Base-by-base conservation (phyloP, 164 flowering plant genomes). In the Vitis rupestris region DNA sequence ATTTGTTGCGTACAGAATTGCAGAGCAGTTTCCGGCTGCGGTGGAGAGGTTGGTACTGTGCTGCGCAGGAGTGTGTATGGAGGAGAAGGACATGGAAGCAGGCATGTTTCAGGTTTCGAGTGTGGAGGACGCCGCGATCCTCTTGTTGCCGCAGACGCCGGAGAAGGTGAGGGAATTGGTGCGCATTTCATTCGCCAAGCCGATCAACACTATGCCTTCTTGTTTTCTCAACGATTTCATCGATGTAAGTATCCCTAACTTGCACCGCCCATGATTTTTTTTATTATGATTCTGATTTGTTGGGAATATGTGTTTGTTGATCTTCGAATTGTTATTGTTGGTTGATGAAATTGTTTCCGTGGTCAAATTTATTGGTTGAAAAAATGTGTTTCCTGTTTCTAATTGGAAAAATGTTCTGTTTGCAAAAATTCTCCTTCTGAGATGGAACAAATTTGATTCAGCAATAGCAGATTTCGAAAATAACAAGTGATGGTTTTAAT, bases 1-100 rank as follows among this genome's bases (percentile, higher is more conserved):
- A 7, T 83, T 87, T 53, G 90, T 87, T 44, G 90, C 76, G 47
- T 87, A 87, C 65, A 75, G 81, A 58, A 69, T 87, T 82, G 90
- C 90, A 54, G 87, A 76, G 63, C 87, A 82, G 82, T 83, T 74
- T 31, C 74, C 64, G 52, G 86, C 78, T 68, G 71, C 68, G 17
- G 82, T 87, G 67, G 86, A 82, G 75, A 76, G 67, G 64, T 16
- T 79, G 68, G 87, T 81, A 74, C 62, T 83, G 14, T 72, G 74
- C 37, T 75, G 84, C 70, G 74, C 84, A 12, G 87, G 87, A 31
- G 82, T 83, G 27, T 63, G 79, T 59, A 52, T 83, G 75, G 84
- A 81, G 68, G 82, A 75, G 55, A 66, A 61, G 70, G 86, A 83
- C 50, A 67, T 75, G 75, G 80, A 79, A 5, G 75, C 64, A 0